A percentile compares a stretch with the other conserved stretches of the same genome.
phyloP scores from a whole-genome alignment of 495 filamentous ascomycete species.

The Tuber umbilicatum region DNA sequence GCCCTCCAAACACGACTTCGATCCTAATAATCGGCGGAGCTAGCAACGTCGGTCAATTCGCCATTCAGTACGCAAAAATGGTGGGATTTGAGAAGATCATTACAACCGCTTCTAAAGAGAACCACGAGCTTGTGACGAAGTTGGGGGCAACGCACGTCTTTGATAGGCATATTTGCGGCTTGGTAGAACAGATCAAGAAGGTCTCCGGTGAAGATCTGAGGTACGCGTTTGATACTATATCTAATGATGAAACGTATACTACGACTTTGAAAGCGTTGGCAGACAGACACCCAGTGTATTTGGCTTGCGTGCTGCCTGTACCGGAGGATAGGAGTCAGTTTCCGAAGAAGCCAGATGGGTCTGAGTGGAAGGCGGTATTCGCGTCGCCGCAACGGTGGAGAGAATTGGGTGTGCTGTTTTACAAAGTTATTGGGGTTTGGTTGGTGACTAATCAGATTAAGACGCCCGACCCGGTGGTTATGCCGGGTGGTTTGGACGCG shows the following conservation, averaged over 20 bases:
- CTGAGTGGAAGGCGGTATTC: conserved; percentile 4
- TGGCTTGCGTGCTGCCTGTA: background rate
- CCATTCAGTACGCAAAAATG: conserved; percentile 8
- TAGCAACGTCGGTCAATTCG: conserved; percentile 4
- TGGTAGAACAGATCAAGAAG: background rate
- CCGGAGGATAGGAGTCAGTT: background rate
- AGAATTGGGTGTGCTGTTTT: background rate
- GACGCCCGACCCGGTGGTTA: background rate
- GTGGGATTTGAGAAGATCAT: conserved; percentile 4
- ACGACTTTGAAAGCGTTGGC: background rate
- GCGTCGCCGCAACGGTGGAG: background rate
- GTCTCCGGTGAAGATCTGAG: conserved; percentile 5
- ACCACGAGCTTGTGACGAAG: background rate
- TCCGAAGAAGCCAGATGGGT: conserved; percentile 3
- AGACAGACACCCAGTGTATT: background rate
- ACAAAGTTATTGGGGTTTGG: background rate
- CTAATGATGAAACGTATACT: background rate
- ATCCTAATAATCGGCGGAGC: conserved; percentile 7
- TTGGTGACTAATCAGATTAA: conserved; percentile 8
- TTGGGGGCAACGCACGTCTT: conserved; percentile 7
- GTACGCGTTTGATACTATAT: conserved; percentile 9
- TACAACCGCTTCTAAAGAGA: background rate
- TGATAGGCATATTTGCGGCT: background rate
- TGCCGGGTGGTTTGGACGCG: background rate
- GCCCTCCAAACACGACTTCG: background rate